phyloP scores from a whole-genome alignment of 2,329 filamentous ascomycete genomes.

The Triangularia verruculosa region DNA sequence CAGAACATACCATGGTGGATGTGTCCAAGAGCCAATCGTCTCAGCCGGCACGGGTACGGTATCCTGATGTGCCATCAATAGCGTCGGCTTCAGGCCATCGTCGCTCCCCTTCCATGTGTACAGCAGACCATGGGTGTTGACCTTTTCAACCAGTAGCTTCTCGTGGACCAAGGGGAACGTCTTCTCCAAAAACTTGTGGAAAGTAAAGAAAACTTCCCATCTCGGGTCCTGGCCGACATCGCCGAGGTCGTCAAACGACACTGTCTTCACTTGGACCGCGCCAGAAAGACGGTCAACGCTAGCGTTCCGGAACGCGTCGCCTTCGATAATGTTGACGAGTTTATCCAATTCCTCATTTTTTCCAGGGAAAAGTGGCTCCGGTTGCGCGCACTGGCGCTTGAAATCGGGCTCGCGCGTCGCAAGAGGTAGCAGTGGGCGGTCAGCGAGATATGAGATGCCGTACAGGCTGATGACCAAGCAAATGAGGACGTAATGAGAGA shows the following conservation, averaged over 20 bases:
- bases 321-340: slow-evolving; percentile 25
- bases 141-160: slow-evolving; percentile 47
- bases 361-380: slow-evolving; percentile 25
- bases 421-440: not conserved
- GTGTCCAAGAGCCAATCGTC: slow-evolving; percentile 51
- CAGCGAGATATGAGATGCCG: not conserved
- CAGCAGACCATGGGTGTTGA: slow-evolving; percentile 58
- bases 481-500: not conserved
- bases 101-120: slow-evolving; percentile 57
- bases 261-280: slow-evolving; percentile 34
- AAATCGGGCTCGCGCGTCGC: slow-evolving; percentile 10
- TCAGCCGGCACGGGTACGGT: slow-evolving; percentile 57
- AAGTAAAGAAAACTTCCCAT: slow-evolving; percentile 56
- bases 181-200: slow-evolving; percentile 48
- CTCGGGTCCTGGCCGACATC: slow-evolving; percentile 52
- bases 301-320: slow-evolving; percentile 25
- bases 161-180: slow-evolving; percentile 52
- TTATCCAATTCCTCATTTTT: slow-evolving; percentile 21
- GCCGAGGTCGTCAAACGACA: slow-evolving; percentile 45
- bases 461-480: not conserved
- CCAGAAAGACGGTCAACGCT: slow-evolving; percentile 31
- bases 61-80: slow-evolving; percentile 64
- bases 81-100: slow-evolving; percentile 48
- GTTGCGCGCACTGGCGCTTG: slow-evolving; percentile 25
- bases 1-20: slow-evolving; percentile 49